Evolutionary conservation across 2,329 filamentous ascomycete species (phyloP), one percentile per base, ranked within the genome.

Genomic region (Hymenoscyphus repandus): DNA sequence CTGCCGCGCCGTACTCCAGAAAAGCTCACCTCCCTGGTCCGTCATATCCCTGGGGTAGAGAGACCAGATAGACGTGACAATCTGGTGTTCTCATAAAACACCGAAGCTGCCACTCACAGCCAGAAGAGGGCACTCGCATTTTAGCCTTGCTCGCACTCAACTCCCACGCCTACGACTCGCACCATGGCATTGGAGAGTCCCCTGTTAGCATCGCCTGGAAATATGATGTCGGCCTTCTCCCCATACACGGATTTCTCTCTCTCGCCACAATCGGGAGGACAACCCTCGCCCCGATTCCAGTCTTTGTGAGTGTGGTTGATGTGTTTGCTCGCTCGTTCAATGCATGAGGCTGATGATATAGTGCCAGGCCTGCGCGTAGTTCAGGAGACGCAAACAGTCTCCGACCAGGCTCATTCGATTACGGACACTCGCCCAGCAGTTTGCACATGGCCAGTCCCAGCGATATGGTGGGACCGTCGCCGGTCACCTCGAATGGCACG

Each of bases 401-500:
- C 27, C 78, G 74, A 52, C 78, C 79, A 22, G 70, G 70, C 55
- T 76, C 76, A 30, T 72, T 72, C 33, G 64, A 63, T 6, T 55
- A 55, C 42, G 54, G 58, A 39, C 57, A 60, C 20, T 66, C 60
- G 38, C 60, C 64, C 37, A 58, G 55, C 50, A 59, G 57, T 38
- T 41, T 53, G 38, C 70, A 72, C 31, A 74, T 85, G 74, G 68
- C 79, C 65, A 78, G 82, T 69, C 76, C 85, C 55, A 84, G 77
- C 64, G 83, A 86, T 60, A 79, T 85, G 58, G 85, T 90, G 47
- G 88, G 89, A 37, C 88, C 88, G 9, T 92, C 88, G 15, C 88
- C 89, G 6, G 88, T 92, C 20, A 90, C 90, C 45, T 93, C 89
- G 36, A 91, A 88, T 65, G 87, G 88, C 52, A 93, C 89, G 20